Evolutionary conservation across 2,329 filamentous ascomycete genomes (phyloP).

Genomic region (Aspergillus sp.): DNA sequence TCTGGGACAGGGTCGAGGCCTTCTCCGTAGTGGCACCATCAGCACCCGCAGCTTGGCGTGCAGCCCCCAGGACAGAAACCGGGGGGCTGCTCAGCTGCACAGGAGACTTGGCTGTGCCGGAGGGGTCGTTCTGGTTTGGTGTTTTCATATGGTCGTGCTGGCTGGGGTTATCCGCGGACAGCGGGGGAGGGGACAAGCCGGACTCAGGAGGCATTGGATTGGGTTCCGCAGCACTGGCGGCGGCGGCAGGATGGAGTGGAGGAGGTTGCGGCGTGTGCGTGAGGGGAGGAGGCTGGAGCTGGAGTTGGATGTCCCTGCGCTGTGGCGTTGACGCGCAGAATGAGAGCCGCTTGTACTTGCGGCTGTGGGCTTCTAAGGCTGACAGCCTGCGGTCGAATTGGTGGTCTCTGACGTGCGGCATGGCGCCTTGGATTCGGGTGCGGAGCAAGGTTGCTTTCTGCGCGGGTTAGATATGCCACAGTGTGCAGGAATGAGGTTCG

Average conservation of each 20-base stretch:
- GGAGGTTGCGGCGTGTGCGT: not conserved
- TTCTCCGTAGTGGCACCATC: not conserved
- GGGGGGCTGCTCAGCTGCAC: slow-evolving; percentile 30
- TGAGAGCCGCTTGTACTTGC: slow-evolving; percentile 24
- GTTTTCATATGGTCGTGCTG: slow-evolving; percentile 11
- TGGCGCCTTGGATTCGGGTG: slow-evolving; percentile 30
- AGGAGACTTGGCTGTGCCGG: slow-evolving; percentile 14
- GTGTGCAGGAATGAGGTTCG: slow-evolving; percentile 4
- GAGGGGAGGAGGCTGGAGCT: not conserved
- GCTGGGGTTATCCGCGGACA: slow-evolving; percentile 7
- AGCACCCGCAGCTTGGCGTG: not conserved
- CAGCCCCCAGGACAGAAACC: slow-evolving; percentile 12
- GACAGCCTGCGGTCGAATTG: slow-evolving; percentile 33
- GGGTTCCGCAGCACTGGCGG: slow-evolving; percentile 8
- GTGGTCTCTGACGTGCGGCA: slow-evolving; percentile 29
- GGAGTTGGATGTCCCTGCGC: not conserved
- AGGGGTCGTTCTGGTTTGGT: slow-evolving; percentile 7
- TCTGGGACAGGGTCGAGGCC: slow-evolving; percentile 17
- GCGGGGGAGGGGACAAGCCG: slow-evolving; percentile 11
- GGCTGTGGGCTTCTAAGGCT: slow-evolving; percentile 32
- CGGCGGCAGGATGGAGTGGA: slow-evolving; percentile 9
- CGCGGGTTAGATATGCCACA: not conserved
- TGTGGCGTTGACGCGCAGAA: slow-evolving; percentile 7
- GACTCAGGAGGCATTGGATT: slow-evolving; percentile 4
- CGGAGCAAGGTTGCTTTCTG: slow-evolving; percentile 34